These are phyloP conservation scores for Fusarium tjaetaba DNA, from an alignment of 2,329 filamentous ascomycete species.

Conservation along the genomic window DNA sequence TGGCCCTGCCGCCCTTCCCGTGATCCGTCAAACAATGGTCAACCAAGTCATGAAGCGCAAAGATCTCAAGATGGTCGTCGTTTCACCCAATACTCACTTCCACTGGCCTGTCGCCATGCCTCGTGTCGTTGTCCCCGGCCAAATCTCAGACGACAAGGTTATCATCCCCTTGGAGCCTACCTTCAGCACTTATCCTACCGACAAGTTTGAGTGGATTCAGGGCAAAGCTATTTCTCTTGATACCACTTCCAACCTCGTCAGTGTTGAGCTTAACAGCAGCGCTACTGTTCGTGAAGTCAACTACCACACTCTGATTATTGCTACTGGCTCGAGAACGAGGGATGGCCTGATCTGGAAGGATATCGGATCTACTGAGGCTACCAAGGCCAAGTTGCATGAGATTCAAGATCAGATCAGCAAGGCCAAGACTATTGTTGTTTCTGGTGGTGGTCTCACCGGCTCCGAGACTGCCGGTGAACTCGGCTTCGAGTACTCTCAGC, in stretches of 20 bases:
- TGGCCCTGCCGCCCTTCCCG: slow-evolving; percentile 56
- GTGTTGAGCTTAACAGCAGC: slow-evolving; percentile 50
- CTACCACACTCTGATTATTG: slow-evolving; percentile 65
- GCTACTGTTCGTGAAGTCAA: slow-evolving; percentile 47
- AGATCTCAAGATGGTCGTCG: slow-evolving; percentile 57
- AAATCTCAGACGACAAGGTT: slow-evolving; percentile 54
- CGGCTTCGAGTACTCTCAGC: slow-evolving; percentile 56
- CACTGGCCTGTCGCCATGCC: slow-evolving; percentile 61
- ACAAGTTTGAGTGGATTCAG: slow-evolving; percentile 62
- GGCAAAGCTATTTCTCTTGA: slow-evolving; percentile 59
- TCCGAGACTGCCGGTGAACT: slow-evolving; percentile 63
- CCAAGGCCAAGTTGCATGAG: slow-evolving; percentile 51
- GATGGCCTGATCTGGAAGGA: slow-evolving; percentile 62
- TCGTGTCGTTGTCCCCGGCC: slow-evolving; percentile 58
- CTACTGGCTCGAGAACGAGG: slow-evolving; percentile 60
- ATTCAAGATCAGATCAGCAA: slow-evolving; percentile 51
- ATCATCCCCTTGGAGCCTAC: slow-evolving; percentile 50
- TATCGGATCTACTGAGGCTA: slow-evolving; percentile 54
- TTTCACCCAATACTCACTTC: slow-evolving; percentile 59
- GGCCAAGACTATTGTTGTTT: slow-evolving; percentile 61
- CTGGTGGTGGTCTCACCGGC: slow-evolving; percentile 62
- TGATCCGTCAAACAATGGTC: slow-evolving; percentile 62
- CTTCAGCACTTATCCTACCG: slow-evolving; percentile 59
- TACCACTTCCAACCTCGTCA: slow-evolving; percentile 53
- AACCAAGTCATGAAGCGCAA: slow-evolving; percentile 52